Evolutionary conservation across 805 yeast genomes (phyloP), one percentile per base, ranked within the genome.

Genomic region (Pichia kluyveri): DNA sequence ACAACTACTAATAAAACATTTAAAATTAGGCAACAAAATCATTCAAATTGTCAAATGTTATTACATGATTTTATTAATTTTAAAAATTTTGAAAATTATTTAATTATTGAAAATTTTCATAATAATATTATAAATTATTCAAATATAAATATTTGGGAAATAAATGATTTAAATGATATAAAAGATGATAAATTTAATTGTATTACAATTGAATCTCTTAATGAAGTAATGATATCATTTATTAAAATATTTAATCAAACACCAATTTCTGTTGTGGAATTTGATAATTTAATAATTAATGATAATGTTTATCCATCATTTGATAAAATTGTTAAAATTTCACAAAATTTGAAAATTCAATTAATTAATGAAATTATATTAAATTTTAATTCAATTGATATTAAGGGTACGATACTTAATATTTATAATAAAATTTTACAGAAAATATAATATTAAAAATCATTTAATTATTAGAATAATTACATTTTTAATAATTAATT

Each of bases 1-100:
- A 83, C 90, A 50, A 76, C 91, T 1, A 55, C 65, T 4, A 54
- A 65, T 30, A 63, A 70, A 44, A 84, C 95, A 0, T 89, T 78
- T 76, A 69, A 71, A 41, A 56, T 89, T 17, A 72, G 87, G 45
- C 90, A 84, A 57, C 82, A 85, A 69, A 86, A 87, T 60, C 97
- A 91, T 62, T 85, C 96, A 8, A 89, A 91, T 62, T 76, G 91
- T 5, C 81, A 86, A n/a, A 61, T 88, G 54, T 51, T 89, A 23
- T 60, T 78, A 60, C 38, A 54, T 9, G 10, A 45, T 1, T 40
- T 50, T 7, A 42, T 19, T 9, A 42, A 31, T 34, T 44, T 11
- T 34, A 14, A 38, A 4, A 45, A 42, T n/a, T 52, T 51, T 37
- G 39, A 43, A 31, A 43, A 43, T 31, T 42, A 44, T 31, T 38